Evolutionary conservation across 495 filamentous ascomycete genomes (phyloP).

Genomic region (Aspergillus leporis): DNA sequence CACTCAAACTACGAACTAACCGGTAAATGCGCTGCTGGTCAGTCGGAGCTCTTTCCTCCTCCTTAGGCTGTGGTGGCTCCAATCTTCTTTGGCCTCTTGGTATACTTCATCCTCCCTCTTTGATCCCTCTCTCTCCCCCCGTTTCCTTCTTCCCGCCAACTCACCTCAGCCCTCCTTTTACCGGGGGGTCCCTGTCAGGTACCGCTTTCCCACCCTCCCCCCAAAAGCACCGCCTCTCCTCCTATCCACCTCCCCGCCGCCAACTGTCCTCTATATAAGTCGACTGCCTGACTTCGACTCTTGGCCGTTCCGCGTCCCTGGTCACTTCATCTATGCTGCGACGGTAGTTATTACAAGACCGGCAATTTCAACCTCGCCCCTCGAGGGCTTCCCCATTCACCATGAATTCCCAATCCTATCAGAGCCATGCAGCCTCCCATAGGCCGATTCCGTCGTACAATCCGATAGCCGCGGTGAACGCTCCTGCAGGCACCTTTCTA

Average conservation of each 20-base stretch:
- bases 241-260: conserved; percentile 21
- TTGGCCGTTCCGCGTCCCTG: background rate
- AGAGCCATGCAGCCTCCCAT: conserved; percentile 34
- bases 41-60: conserved; percentile 9
- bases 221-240: conserved; percentile 16
- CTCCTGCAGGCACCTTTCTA: conserved; percentile 85
- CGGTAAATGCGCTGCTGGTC: conserved; percentile 7
- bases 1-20: background rate
- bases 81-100: background rate
- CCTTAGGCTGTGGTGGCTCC: background rate
- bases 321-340: conserved; percentile 23
- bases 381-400: conserved; percentile 25
- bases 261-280: conserved; percentile 24
- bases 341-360: conserved; percentile 13
- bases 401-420: conserved; percentile 33
- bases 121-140: background rate
- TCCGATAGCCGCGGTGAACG: conserved; percentile 43
- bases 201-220: conserved; percentile 9
- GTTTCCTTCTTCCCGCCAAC: background rate
- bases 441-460: conserved; percentile 40
- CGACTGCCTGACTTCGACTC: conserved; percentile 13
- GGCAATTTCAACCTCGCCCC: conserved; percentile 20
- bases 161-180: conserved; percentile 6
- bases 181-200: conserved; percentile 14
- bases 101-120: conserved; percentile 1